phyloP scores from a whole-genome alignment of 768 basidiomycete species.

The Suillus alpinus region DNA sequence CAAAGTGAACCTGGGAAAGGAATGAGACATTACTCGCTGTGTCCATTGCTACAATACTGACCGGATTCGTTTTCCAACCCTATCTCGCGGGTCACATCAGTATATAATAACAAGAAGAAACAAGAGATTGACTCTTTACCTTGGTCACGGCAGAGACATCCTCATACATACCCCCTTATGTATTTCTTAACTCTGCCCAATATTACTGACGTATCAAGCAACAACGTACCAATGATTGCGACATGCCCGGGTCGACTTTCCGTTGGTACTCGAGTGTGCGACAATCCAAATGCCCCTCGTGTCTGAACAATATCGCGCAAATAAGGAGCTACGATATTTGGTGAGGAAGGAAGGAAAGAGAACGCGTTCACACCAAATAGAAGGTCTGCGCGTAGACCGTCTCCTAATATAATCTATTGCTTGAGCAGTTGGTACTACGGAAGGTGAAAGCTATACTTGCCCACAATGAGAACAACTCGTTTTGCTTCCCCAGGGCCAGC shows the following conservation, averaged over 20 bases:
- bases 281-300: constrained; percentile 78
- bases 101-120: neutral
- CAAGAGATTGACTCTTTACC: constrained; percentile 34
- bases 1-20: constrained; percentile 60
- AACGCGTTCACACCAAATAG: constrained; percentile 66
- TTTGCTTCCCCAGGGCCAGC: constrained; percentile 52
- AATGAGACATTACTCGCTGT: constrained; percentile 1
- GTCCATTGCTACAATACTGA: constrained; percentile 21
- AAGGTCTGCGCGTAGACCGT: constrained; percentile 82
- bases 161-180: constrained; percentile 85
- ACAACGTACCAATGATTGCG: constrained; percentile 68
- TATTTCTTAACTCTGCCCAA: constrained; percentile 6
- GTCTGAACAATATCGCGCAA: constrained; percentile 62
- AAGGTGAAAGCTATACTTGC: constrained; percentile 34
- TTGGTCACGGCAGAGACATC: constrained; percentile 87
- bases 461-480: constrained; percentile 77
- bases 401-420: constrained; percentile 46
- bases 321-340: constrained; percentile 69
- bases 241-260: constrained; percentile 89
- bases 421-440: neutral
- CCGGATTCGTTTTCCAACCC: constrained; percentile 88
- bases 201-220: neutral
- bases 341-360: constrained; percentile 43
- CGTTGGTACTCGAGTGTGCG: constrained; percentile 84
- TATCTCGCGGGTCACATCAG: constrained; percentile 20